These are phyloP conservation scores for Tylopilus balloui DNA, from an alignment of 768 basidiomycete species.

Conservation along the genomic window DNA sequence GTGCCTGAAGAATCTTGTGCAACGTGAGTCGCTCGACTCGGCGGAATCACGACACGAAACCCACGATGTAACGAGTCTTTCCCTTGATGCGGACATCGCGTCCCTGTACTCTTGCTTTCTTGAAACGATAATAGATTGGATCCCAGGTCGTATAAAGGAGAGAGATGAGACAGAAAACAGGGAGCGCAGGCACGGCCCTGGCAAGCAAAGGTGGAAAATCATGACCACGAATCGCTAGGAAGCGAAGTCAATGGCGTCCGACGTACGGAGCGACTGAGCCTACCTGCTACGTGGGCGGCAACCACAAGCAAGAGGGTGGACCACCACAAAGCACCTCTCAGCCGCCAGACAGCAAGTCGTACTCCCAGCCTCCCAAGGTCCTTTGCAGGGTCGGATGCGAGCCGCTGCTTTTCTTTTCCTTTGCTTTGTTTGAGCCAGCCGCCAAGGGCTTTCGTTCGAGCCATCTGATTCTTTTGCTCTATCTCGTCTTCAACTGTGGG, in stretches of 20 bases:
- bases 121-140: slow-evolving; percentile 65
- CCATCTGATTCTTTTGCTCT: slow-evolving; percentile 73
- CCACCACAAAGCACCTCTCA: slow-evolving; percentile 67
- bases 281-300: slow-evolving; percentile 45
- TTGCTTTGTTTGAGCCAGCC: slow-evolving; percentile 63
- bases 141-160: slow-evolving; percentile 84
- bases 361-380: slow-evolving; percentile 42
- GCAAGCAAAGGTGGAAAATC: slow-evolving; percentile 17
- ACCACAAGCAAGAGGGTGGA: slow-evolving; percentile 41
- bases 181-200: slow-evolving; percentile 39
- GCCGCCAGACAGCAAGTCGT: slow-evolving; percentile 62
- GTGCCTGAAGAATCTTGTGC: slow-evolving; percentile 54
- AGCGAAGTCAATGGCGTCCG: background rate
- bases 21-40: background rate
- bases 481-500: slow-evolving; percentile 83
- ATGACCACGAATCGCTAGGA: slow-evolving; percentile 21
- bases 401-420: slow-evolving; percentile 56
- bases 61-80: slow-evolving; percentile 58
- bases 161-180: slow-evolving; percentile 51
- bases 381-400: slow-evolving; percentile 37
- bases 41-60: slow-evolving; percentile 20
- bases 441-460: slow-evolving; percentile 70
- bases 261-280: slow-evolving; percentile 12
- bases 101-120: slow-evolving; percentile 62
- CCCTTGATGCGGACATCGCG: slow-evolving; percentile 66